A percentile compares a stretch with the other conserved stretches of the same genome.
Conservation (phyloP, 768 basidiomycete genomes). For the Termitomyces sp. region DNA sequence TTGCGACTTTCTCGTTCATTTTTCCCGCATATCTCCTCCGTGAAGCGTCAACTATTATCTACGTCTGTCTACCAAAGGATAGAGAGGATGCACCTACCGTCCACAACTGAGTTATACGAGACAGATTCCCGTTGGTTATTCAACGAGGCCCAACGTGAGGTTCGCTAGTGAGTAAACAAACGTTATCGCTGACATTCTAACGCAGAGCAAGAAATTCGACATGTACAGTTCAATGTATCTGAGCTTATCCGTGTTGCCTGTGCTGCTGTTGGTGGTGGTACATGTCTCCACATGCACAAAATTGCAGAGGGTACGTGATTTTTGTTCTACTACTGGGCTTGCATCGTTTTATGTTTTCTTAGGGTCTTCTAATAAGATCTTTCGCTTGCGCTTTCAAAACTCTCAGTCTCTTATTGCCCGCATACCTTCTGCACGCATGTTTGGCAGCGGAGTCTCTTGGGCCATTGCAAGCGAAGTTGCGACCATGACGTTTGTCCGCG, state of each 20-base stretch:
- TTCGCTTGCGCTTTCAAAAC: background rate
- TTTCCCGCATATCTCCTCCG: background rate
- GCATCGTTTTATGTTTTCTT: no score
- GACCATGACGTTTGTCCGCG: background rate
- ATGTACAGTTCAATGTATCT: background rate
- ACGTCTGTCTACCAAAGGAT: background rate
- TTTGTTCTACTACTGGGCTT: background rate
- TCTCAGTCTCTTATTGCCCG: background rate
- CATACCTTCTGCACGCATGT: background rate
- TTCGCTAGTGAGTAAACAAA: background rate
- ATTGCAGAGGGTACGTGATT: background rate
- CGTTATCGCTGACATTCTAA: background rate
- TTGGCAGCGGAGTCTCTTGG: background rate
- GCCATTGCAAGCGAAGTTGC: background rate
- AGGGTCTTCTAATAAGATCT: background rate
- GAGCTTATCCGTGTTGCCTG: background rate
- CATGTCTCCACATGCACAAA: background rate
- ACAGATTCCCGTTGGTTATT: background rate
- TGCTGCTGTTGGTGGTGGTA: background rate
- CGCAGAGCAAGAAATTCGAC: background rate
- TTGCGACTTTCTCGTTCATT: background rate
- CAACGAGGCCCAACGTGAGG: background rate
- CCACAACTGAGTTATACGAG: background rate
- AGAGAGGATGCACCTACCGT: background rate
- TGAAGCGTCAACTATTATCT: background rate